Base-by-base conservation (phyloP, 2,329 filamentous ascomycete genomes). In the Teratosphaeria gauchensis region DNA sequence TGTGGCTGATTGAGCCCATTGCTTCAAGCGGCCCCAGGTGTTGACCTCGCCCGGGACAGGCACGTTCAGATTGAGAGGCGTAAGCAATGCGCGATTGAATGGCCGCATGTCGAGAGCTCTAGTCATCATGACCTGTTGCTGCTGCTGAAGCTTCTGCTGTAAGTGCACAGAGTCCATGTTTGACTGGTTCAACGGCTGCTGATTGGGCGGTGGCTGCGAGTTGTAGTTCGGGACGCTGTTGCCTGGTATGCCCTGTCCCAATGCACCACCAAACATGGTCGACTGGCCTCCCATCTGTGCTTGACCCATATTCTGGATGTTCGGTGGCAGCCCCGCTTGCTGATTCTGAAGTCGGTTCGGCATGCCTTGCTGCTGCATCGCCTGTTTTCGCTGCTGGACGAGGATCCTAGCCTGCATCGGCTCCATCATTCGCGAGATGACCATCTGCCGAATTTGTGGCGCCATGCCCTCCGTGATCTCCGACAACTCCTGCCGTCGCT, bases 21-120 rank as follows among this genome's bases (percentile, higher is more conserved):
- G 72, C 68, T 84, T 84, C 6, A 85, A 72, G 58, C 83, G 78
- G 8, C 77, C 77, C 82, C 82, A 85, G 2, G 76, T 78, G 63
- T 76, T 79, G 28, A 84, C 72, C 12, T 78, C 70, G 31, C 76
- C 77, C 5, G 82, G 81, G 9, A 82, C 64, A 9, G 38, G 33
- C 21, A 69, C 58, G 24, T 56, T 58, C 11, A 66, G 51, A 24
- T 56, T 57, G 6, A 66, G 51, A 8, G 62, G 55, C 3, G 56
- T 51, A 6, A 63, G 58, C 2, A 68, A 24, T 46, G 61, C 53
- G 21, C 35, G 62, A 11, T 67, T 67, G 38, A 68, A 68, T 1
- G 58, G 59, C 3, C 59, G 53, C 9, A 59, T 51, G 24, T 68
- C 64, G 61, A 66, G 63, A 3, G 66, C 66, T 38, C 59, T 32